Base-by-base conservation (phyloP, 768 basidiomycete species). In the Lactarius sp. region DNA sequence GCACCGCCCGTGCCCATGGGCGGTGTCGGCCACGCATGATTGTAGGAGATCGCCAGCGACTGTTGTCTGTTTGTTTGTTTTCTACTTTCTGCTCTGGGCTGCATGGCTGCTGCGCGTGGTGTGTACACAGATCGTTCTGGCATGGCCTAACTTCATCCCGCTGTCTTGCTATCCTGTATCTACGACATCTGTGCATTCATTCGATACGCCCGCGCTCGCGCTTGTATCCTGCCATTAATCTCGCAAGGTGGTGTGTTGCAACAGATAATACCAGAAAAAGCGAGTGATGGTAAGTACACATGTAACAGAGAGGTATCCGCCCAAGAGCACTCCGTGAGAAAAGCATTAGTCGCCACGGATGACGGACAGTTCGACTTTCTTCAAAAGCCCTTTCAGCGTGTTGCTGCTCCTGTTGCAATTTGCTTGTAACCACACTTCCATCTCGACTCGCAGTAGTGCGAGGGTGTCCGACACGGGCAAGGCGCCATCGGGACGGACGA, bases 331-430 rank as follows among this genome's bases (percentile, higher is more conserved):
- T 47, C 52, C 1, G 50, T 22, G 31, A 20, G 20, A 60, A 36
- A 46, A 6, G 6, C 42, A 34, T 54, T 66, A 70, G 54, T 73
- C 70, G 4, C 72, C 74, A 12, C 74, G 69, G 8, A 80, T 74
- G 2, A 75, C 66, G 3, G 83, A 81, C 60, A 86, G 71, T 71
- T 90, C 87, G 12, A 93, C 83, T 76, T 91, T 92, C 79, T 92
- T 92, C 70, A 94, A 73, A 68, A 94, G 73, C 0, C 87, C 88
- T 73, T 92, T 92, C 68, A 94, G 75, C 16, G 86, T 88, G 66
- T 85, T 86, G 69, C 86, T 89, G 55, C 85, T 85, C 73, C 92
- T 86, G 72, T 91, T 91, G 69, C 94, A 94, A 71, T 96, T 94
- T 18, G 79, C 81, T 72, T 87, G 83, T 62, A 99, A 72, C 94